A percentile compares a stretch with the other conserved stretches of the same genome.
Evolutionary conservation across 2,329 filamentous ascomycete genomes (phyloP).

Genomic region (Rhinocladiella mackenziei): DNA sequence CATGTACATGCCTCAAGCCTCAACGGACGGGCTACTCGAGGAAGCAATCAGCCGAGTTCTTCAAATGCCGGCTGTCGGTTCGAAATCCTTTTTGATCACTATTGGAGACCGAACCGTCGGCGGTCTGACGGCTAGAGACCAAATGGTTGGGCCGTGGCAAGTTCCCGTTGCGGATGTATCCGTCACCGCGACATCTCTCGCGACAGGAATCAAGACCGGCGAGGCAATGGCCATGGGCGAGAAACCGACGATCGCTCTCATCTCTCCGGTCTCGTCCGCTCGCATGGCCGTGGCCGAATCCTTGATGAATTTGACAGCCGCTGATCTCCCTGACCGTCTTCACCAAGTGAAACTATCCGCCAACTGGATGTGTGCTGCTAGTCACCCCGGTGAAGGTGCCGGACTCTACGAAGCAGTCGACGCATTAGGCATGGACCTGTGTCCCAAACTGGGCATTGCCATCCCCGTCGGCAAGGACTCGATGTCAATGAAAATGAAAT

Average conservation of each 20-base stretch:
- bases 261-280: slow-evolving; percentile 83
- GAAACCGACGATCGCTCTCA: slow-evolving; percentile 81
- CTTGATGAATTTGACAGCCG: slow-evolving; percentile 86
- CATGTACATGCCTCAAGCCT: slow-evolving; percentile 58
- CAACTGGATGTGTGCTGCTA: slow-evolving; percentile 99
- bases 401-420: slow-evolving; percentile 90
- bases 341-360: slow-evolving; percentile 81
- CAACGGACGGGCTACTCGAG: slow-evolving; percentile 49
- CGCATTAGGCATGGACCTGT: slow-evolving; percentile 88
- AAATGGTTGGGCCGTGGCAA: slow-evolving; percentile 97
- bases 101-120: slow-evolving; percentile 92
- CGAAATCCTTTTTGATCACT: slow-evolving; percentile 94
- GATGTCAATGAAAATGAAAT: slow-evolving; percentile 97
- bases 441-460: slow-evolving; percentile 80
- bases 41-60: slow-evolving; percentile 80
- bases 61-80: slow-evolving; percentile 83
- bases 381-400: slow-evolving; percentile 86
- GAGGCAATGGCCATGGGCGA: slow-evolving; percentile 99
- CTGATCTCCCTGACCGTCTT: slow-evolving; percentile 67
- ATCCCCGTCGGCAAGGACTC: slow-evolving; percentile 98
- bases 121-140: slow-evolving; percentile 81
- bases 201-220: slow-evolving; percentile 67
- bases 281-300: slow-evolving; percentile 95
- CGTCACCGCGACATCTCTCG: slow-evolving; percentile 80
- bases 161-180: slow-evolving; percentile 90